These are phyloP conservation scores for Spathaspora jeffriesii DNA, from an alignment of 1,139 yeast species.

Conservation along the genomic window DNA sequence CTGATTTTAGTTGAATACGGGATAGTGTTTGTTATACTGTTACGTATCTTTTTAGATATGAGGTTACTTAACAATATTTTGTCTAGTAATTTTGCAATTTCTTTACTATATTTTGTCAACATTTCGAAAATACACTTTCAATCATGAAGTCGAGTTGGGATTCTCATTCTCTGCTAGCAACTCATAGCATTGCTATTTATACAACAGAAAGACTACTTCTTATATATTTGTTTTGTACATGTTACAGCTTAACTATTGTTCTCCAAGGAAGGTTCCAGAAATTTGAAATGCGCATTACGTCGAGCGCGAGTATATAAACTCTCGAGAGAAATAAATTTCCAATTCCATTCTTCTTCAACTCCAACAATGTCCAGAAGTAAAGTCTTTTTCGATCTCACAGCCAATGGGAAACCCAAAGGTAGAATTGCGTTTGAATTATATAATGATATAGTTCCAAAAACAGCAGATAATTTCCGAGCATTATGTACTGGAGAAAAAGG, in stretches of 20 bases:
- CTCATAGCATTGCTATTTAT: too few species aligned
- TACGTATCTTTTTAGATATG: too few species aligned
- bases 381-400: slow-evolving; percentile 75
- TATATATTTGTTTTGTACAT: too few species aligned
- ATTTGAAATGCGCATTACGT: slow-evolving; percentile 1
- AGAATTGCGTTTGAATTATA: slow-evolving; percentile 76
- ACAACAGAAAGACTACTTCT: neutral
- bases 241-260: neutral
- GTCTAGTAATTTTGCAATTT: neutral
- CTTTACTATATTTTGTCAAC: neutral
- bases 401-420: slow-evolving; percentile 67
- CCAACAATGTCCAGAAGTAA: slow-evolving; percentile 6
- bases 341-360: neutral
- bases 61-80: too few species aligned
- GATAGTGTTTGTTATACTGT: too few species aligned
- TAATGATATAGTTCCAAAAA: slow-evolving; percentile 84
- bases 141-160: neutral
- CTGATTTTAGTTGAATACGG: too few species aligned
- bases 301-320: neutral
- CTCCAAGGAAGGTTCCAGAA: slow-evolving; percentile 2
- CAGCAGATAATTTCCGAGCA: slow-evolving; percentile 91
- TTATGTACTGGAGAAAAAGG: slow-evolving; percentile 93
- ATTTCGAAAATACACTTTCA: neutral
- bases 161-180: too few species aligned
- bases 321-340: neutral